Conservation (phyloP, 2,329 filamentous ascomycete species). For the Epichloe bromicola region DNA sequence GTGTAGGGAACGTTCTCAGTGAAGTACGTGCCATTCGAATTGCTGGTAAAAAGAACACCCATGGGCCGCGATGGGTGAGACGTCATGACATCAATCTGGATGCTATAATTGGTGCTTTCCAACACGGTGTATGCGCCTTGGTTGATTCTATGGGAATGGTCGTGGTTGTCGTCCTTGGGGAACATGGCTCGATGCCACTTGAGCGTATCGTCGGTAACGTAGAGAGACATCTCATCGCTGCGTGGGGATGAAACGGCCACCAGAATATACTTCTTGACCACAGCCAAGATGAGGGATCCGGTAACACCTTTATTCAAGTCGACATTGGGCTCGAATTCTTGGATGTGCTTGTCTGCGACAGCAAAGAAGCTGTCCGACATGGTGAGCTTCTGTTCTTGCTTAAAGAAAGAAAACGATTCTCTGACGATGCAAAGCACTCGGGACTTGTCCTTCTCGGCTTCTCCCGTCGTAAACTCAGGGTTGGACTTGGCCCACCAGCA, state of each 20-base stretch:
- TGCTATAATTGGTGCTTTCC: constrained; percentile 94
- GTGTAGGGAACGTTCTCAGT: constrained; percentile 85
- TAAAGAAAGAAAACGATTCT: constrained; percentile 56
- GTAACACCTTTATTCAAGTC: constrained; percentile 60
- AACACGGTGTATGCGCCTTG: constrained; percentile 87
- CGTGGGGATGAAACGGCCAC: constrained; percentile 67
- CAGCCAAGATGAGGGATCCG: constrained; percentile 69
- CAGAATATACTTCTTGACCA: constrained; percentile 77
- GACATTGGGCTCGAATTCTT: constrained; percentile 64
- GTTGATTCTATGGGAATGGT: constrained; percentile 55
- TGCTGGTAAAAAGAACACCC: constrained; percentile 87
- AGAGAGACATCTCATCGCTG: constrained; percentile 85
- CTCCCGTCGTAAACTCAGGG: constrained; percentile 56
- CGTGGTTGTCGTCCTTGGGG: constrained; percentile 58
- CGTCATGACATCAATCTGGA: constrained; percentile 88
- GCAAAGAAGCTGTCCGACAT: constrained; percentile 78
- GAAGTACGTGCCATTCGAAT: constrained; percentile 95
- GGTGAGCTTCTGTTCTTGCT: constrained; percentile 63
- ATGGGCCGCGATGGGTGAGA: constrained; percentile 52
- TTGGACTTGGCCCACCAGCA: constrained; percentile 83
- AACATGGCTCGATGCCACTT: constrained; percentile 91
- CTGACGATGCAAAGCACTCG: constrained; percentile 71
- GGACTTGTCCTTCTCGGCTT: constrained; percentile 50
- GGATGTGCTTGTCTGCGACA: constrained; percentile 30
- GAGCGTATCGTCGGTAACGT: constrained; percentile 69